Percentiles rank a stretch among this genome's conserved stretches.
phyloP scores from a whole-genome alignment of 2,329 filamentous ascomycete genomes.

The Xylaria sp. region DNA sequence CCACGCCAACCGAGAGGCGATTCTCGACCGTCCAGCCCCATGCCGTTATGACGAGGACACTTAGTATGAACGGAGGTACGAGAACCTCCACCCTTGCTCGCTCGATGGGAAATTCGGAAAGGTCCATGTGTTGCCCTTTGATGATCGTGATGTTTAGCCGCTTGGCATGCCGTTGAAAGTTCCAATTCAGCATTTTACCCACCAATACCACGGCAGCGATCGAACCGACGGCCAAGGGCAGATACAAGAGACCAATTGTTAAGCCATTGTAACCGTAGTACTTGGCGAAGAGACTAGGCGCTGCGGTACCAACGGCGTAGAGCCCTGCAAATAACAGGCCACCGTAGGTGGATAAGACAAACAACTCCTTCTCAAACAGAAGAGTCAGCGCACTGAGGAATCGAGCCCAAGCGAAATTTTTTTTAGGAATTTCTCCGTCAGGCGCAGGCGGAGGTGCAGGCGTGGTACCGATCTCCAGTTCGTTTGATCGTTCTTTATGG shows the following conservation, averaged over 20 bases:
- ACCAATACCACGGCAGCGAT: constrained; percentile 59
- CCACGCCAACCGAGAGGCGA: constrained; percentile 61
- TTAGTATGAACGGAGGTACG: constrained; percentile 60
- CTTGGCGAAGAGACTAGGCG: constrained; percentile 61
- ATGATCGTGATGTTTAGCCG: constrained; percentile 33
- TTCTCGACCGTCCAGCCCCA: constrained; percentile 69
- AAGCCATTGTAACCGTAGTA: constrained; percentile 63
- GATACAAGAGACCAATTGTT: constrained; percentile 63
- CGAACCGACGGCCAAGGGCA: constrained; percentile 64
- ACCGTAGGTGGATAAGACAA: constrained; percentile 62
- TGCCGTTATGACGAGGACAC: constrained; percentile 63
- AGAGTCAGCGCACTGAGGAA: constrained; percentile 62
- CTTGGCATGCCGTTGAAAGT: constrained; percentile 42
- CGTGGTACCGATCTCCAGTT: constrained; percentile 5
- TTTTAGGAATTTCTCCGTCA: not conserved
- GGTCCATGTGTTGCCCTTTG: constrained; percentile 37
- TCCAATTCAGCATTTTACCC: constrained; percentile 60
- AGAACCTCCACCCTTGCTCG: constrained; percentile 39
- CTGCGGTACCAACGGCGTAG: constrained; percentile 63
- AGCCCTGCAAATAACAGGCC: constrained; percentile 66
- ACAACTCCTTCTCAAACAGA: constrained; percentile 68
- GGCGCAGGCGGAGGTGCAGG: not conserved
- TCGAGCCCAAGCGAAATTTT: constrained; percentile 46
- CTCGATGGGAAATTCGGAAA: constrained; percentile 41
- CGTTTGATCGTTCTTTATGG: constrained; percentile 8